Evolutionary conservation across 1,139 yeast genomes (phyloP).

Genomic region (Kurtzmaniella quercitrusa): DNA sequence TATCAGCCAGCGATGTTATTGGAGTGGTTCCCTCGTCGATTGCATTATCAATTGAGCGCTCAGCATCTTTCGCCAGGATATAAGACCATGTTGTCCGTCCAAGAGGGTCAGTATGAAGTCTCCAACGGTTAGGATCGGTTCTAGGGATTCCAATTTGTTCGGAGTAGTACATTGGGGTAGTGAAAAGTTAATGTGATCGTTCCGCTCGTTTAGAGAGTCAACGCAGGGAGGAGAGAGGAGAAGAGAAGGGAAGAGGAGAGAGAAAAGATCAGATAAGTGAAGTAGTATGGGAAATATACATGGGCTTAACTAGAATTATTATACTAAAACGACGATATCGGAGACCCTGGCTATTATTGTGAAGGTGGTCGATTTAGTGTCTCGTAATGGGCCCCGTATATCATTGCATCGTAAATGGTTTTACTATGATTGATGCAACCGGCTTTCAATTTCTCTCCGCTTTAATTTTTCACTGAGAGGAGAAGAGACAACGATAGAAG

Average conservation of each 20-base stretch:
- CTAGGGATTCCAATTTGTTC: constrained; percentile 57
- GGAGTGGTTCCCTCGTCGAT: constrained; percentile 1
- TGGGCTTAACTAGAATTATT: no score
- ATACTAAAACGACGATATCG: no score
- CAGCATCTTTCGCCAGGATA: constrained; percentile 26
- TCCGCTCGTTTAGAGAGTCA: not conserved
- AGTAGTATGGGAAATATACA: no score
- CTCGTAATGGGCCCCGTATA: no score
- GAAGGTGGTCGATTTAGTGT: no score
- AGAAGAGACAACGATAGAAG: no score
- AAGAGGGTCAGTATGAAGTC: constrained; percentile 60
- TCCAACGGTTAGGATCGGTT: constrained; percentile 75
- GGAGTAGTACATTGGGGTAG: constrained; percentile 43
- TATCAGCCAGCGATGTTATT: not conserved
- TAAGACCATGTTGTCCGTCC: constrained; percentile 88
- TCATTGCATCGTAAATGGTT: no score
- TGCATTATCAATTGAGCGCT: constrained; percentile 1
- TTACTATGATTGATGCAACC: no score
- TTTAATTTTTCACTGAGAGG: no score
- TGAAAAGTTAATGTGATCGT: not conserved
- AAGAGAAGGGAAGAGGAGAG: no score
- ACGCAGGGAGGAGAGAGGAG: not conserved
- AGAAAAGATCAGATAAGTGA: not conserved
- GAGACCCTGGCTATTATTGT: no score
- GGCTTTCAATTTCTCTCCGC: no score